phyloP scores from a whole-genome alignment of 345 rosid genomes.

The Eucalyptus grandis region DNA sequence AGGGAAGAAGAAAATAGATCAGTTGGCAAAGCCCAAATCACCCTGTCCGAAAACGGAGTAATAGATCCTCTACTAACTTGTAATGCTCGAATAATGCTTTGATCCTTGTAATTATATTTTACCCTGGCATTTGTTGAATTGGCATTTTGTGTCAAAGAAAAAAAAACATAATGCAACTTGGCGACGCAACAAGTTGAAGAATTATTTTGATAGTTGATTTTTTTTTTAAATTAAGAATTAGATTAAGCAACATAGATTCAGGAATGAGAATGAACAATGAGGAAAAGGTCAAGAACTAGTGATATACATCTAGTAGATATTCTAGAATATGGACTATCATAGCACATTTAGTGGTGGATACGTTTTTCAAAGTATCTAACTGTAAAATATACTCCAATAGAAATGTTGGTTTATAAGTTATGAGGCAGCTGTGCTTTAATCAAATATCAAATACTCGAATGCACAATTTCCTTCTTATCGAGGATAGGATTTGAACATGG shows the following conservation, averaged over 20 bases:
- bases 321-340: neutral
- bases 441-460: neutral
- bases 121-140: neutral
- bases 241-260: neutral
- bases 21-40: neutral
- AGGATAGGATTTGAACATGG: neutral
- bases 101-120: neutral
- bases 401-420: neutral
- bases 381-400: neutral
- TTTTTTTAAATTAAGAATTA: neutral
- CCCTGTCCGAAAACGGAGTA: neutral
- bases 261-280: neutral
- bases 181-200: neutral
- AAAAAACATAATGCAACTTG: neutral
- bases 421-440: neutral
- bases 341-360: neutral
- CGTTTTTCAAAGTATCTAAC: neutral
- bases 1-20: neutral
- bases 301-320: neutral
- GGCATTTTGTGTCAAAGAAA: neutral
- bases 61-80: neutral
- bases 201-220: neutral
- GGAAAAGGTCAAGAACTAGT: neutral
- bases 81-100: neutral
- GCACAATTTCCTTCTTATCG: neutral